Conservation (phyloP, 1,284 basidiomycete genomes). For the Cutaneotrichosporon sp. region DNA sequence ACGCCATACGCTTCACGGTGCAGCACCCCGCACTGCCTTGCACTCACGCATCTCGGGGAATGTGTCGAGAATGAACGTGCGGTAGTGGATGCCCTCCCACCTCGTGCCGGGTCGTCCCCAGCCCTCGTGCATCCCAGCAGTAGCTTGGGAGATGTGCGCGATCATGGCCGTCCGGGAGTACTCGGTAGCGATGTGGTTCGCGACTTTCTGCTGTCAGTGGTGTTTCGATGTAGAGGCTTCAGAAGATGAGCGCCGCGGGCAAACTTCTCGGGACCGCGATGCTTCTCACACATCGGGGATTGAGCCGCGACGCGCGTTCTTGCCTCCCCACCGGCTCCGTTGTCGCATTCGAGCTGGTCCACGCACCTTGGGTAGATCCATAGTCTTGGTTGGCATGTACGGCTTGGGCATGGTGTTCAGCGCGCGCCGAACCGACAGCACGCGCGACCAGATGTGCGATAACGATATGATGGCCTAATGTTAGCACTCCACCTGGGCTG, state of each 20-base stretch:
- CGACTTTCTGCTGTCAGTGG: conserved; percentile 62
- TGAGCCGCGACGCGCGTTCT: too few relatives aligned
- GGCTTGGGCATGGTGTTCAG: conserved; percentile 65
- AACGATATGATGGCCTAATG: conserved; percentile 37
- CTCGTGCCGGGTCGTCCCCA: conserved; percentile 67
- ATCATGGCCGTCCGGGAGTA: conserved; percentile 75
- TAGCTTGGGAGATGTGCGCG: conserved; percentile 72
- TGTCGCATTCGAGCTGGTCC: not conserved
- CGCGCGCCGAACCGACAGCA: conserved; percentile 42
- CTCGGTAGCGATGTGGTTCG: conserved; percentile 72
- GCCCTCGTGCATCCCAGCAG: conserved; percentile 69
- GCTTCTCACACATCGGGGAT: too few relatives aligned
- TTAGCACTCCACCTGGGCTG: not conserved
- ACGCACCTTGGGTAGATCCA: conserved; percentile 72
- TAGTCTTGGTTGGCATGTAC: conserved; percentile 62
- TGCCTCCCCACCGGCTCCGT: not conserved
- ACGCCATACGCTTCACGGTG: too few relatives aligned
- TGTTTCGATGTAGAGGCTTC: not conserved
- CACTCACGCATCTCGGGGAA: conserved; percentile 41
- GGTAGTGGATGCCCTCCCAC: conserved; percentile 48
- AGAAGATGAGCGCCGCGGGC: not conserved
- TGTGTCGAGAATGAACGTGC: conserved; percentile 42
- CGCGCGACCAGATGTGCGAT: conserved; percentile 41
- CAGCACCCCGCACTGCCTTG: too few relatives aligned
- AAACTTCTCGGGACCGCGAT: too few relatives aligned